A percentile compares a stretch with the other conserved stretches of the same genome.
Evolutionary conservation across 1,139 yeast species (phyloP).

Genomic region (Pichia sp.): DNA sequence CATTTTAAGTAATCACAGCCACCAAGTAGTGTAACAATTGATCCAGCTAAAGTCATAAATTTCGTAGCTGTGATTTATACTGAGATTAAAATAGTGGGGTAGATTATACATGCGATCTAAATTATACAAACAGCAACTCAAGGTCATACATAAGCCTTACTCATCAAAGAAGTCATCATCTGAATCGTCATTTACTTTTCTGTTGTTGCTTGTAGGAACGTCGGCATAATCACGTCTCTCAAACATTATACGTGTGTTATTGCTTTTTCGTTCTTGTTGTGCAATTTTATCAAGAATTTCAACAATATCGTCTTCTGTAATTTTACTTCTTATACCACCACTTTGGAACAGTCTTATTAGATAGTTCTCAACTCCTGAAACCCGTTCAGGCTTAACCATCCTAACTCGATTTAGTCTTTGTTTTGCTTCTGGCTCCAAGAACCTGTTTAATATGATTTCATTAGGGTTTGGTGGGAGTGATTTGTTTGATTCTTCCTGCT

Average conservation of each 20-base stretch:
- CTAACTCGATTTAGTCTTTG: slow-evolving; percentile 83
- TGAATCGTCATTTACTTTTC: slow-evolving; percentile 27
- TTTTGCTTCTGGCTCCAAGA: slow-evolving; percentile 73
- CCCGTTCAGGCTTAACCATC: slow-evolving; percentile 87
- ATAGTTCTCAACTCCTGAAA: slow-evolving; percentile 81
- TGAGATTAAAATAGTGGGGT: too few relatives aligned
- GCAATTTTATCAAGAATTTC: slow-evolving; percentile 77
- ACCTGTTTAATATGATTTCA: slow-evolving; percentile 49
- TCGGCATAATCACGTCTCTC: slow-evolving; percentile 34
- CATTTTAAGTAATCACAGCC: too few relatives aligned
- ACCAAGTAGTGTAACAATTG: too few relatives aligned
- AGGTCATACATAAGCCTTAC: neutral
- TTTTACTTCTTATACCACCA: slow-evolving; percentile 69
- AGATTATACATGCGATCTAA: too few relatives aligned
- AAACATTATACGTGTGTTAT: slow-evolving; percentile 54
- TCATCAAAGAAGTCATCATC: slow-evolving; percentile 28
- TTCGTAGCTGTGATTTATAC: too few relatives aligned
- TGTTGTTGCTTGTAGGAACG: slow-evolving; percentile 27
- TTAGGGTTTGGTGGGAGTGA: slow-evolving; percentile 15
- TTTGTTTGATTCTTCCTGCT: neutral
- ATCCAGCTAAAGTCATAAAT: too few relatives aligned
- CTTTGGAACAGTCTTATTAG: slow-evolving; percentile 64
- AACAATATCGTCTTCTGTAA: slow-evolving; percentile 74
- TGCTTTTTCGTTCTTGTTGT: slow-evolving; percentile 61
- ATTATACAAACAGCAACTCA: too few relatives aligned